Evolutionary conservation across 2,329 filamentous ascomycete species (phyloP), one percentile per base, ranked within the genome.

Genomic region (Trichophyton verrucosum): DNA sequence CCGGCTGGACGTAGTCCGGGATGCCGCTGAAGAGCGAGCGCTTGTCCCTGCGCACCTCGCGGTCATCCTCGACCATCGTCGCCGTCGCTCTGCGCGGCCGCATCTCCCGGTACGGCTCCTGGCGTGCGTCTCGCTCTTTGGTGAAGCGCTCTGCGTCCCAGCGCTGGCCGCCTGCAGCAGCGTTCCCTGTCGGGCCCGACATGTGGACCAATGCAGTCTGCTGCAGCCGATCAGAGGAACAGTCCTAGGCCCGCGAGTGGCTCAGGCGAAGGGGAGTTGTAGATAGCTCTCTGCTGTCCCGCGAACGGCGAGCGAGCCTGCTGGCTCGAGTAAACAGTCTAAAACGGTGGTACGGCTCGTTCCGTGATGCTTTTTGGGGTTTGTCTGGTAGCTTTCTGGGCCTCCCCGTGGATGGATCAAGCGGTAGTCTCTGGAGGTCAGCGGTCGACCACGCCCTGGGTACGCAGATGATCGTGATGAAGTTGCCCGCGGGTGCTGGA

Each of bases 41-140:
- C 27, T 33, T 57, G 55, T 57, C 38, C n/a, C 62, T 66, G 8
- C 62, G 62, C 57, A 65, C 65, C 33, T 63, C 63, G 40, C 55
- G 53, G 40, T 49, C 61, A 53, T 30, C 56, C 36, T 40, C 62
- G 60, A 47, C 44, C 49, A 24, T n/a, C 22, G 49, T 27, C 22
- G 49, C 49, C 22, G 49, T 27, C 13, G 22, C 49, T 5, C 49
- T 33, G 7, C 49, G 49, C 11, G 49, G 49, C 7, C 49, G 49
- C 22, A 53, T 61, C 58, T 27, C 61, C 24, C 27, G 53, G 61
- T 47, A 47, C 9, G 44, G 67, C 53, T 70, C 70, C 53, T 64
- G 68, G 56, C 75, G 75, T 59, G 75, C 72, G 56, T 74, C 73
- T 57, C 75, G 74, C 65, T 78, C 76, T 64, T 73, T 74, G 40